Base-by-base conservation (phyloP, 257 asterid genomes). In the Nicotiana tabacum region DNA sequence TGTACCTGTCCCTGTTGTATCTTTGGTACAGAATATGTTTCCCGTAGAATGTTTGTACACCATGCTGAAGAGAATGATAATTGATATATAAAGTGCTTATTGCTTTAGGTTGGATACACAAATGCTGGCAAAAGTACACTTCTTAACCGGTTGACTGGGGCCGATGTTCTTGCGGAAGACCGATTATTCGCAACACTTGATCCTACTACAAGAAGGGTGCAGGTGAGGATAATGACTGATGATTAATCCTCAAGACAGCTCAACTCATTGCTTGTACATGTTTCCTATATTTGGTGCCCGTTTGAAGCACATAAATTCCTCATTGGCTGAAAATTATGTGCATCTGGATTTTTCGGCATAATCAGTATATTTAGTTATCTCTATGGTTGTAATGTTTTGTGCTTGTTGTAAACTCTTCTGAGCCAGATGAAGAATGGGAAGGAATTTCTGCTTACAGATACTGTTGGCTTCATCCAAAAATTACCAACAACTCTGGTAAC, bases 121-220 rank as follows among this genome's bases (percentile, higher is more conserved):
- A 96, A 96, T 87, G 97, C 99, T 78, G 98, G 99, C 82, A 96
- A 96, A 94, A 96, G 99, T 87, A 96, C 98, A 51, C 94, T 96
- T 62, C 85, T 96, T 72, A 96, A 96, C 83, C 90, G 83, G 81
- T 86, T 96, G 89, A 96, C 99, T 27, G 99, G 99, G 81, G 97
- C 99, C 30, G 89, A 91, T 80, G 98, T 96, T 87, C 97, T 96
- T 87, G 98, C 97, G 3, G 99, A 96, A 91, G 98, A 96, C 89
- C 90, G 85, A 82, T 84, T 94, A 78, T 96, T 96, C 85, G 99
- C 99, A 43, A 96, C 99, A 65, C 98, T 96, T 86, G 99, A 96
- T 85, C 99, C 99, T 77, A 96, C 99, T 57, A 96, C 99, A 33
- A 92, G 98, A 91, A 93, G 99, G 89, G 98, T 96, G 84, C 93